Base-by-base conservation (phyloP, 208 protist species). In the Crithidia mellificae region DNA sequence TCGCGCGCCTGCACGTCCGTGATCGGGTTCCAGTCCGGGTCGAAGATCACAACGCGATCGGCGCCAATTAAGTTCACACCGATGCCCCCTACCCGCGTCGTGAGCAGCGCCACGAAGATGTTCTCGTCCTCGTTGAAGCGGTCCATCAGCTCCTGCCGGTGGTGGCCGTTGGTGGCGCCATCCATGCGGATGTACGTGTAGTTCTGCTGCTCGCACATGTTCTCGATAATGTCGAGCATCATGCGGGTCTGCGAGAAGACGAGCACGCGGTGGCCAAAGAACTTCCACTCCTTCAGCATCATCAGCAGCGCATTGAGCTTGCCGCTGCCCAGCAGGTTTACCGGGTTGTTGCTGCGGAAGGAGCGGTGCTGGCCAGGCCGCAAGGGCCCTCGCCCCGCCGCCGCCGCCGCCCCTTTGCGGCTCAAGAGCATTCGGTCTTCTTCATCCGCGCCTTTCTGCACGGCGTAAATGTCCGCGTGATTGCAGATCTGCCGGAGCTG, bases 41-140 rank as follows among this genome's bases (percentile, higher is more conserved):
- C 98, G 59, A 97, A 99, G 24, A 99, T 87, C n/a, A 99, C 81
- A 12, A 99, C 98, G 25, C 98, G 85, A 67, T 99, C 91, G 8
- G 98, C 98, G 41, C 98, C 98, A 22, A 88, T 98, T 0, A 99
- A 75, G 74, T 99, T 99, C 19, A 99, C 77, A 24, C 99, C 99
- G 29, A 99, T 72, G 41, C 98, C 98, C 27, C 98, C 97, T 9
- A 98, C 98, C 19, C 92, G 86, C 14, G 98, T 99, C 4, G 98
- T 99, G 30, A 99, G 81, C 6, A 99, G 75, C 38, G 99, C 98
- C 11, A 97, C 59, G 71, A 99, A 98, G 12, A 99, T 88, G 14
- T 22, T 52, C 2, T 74, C 64, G 64, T 98, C 86, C 6, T 81
- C 41, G 81, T 99, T 99, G 74, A 99, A 99, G 52, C 82, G 68